Conservation (phyloP, 768 basidiomycete genomes). For the Hygrophoropsis aurantiaca region DNA sequence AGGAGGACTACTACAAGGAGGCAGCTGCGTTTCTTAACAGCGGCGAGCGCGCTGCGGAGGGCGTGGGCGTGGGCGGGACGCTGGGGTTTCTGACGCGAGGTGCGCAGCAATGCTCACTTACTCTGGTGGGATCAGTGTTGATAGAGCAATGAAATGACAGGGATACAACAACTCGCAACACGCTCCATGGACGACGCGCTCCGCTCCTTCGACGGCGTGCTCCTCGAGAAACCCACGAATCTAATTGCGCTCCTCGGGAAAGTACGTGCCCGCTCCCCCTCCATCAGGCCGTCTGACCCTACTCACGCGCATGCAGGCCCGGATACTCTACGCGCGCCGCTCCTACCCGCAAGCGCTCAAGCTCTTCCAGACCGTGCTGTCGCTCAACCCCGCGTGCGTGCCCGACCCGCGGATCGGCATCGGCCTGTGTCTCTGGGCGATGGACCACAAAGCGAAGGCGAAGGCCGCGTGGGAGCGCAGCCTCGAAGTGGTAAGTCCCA, state of each 20-base stretch:
- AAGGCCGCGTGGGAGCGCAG: conserved; percentile 90
- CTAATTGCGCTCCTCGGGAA: conserved; percentile 86
- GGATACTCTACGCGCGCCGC: conserved; percentile 80
- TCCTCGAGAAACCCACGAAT: conserved; percentile 80
- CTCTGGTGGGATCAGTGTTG: no score
- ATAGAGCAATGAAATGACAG: no score
- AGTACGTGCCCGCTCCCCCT: conserved; percentile 37
- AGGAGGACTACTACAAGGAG: conserved; percentile 68
- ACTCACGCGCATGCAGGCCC: conserved; percentile 48
- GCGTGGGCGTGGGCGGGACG: conserved; percentile 56
- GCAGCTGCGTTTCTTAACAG: conserved; percentile 70
- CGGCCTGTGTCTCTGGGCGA: conserved; percentile 89
- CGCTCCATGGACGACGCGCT: conserved; percentile 81
- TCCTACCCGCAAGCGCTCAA: conserved; percentile 79
- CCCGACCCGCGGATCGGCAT: conserved; percentile 97
- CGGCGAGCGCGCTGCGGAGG: conserved; percentile 54
- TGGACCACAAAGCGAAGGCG: conserved; percentile 81
- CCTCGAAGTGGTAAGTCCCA: conserved; percentile 78
- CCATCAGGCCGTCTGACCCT: not conserved
- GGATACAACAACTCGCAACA: conserved; percentile 78
- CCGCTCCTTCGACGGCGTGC: conserved; percentile 77
- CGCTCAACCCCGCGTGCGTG: conserved; percentile 70
- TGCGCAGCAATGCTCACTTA: no score
- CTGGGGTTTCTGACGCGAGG: conserved; percentile 68
- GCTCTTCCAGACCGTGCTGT: conserved; percentile 82